Percentiles rank a stretch among this genome's conserved stretches.
Conservation (phyloP, 129 eudicot species). For the Artemisia tridentata region DNA sequence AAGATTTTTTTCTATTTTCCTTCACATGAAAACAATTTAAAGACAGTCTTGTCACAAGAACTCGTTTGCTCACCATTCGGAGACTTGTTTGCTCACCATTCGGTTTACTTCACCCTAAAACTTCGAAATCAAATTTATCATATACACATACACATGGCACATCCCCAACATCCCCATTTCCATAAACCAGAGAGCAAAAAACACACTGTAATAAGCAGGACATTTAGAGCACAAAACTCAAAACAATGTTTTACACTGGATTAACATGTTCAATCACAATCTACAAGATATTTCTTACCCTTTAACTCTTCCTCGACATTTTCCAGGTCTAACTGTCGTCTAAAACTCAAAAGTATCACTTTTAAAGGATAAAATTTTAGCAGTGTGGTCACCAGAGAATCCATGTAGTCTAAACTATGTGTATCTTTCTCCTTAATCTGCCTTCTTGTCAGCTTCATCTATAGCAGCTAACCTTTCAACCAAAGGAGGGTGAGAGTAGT, state of each 20-base stretch:
- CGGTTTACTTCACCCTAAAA: no score
- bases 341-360: background rate
- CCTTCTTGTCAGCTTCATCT: conserved; percentile 71
- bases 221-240: background rate
- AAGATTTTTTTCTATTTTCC: no score
- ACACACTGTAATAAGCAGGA: background rate
- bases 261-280: conserved; percentile 10
- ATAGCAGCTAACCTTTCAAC: conserved; percentile 94
- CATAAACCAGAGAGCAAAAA: no score
- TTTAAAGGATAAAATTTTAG: conserved; percentile 21
- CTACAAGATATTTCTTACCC: conserved; percentile 23
- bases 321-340: conserved; percentile 17
- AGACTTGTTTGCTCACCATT: no score
- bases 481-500: conserved; percentile 94
- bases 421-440: conserved; percentile 41
- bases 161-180: no score
- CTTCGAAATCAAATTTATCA: no score
- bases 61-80: no score
- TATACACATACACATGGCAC: no score
- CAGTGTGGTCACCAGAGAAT: conserved; percentile 7
- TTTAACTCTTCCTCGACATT: conserved; percentile 17
- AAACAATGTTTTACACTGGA: conserved; percentile 17
- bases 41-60: no score
- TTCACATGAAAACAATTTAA: no score
- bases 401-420: conserved; percentile 13